Percentiles rank a stretch among this genome's conserved stretches.
These are phyloP conservation scores for Annona squamosa DNA, from an alignment of 164 flowering plant species.

Conservation along the genomic window DNA sequence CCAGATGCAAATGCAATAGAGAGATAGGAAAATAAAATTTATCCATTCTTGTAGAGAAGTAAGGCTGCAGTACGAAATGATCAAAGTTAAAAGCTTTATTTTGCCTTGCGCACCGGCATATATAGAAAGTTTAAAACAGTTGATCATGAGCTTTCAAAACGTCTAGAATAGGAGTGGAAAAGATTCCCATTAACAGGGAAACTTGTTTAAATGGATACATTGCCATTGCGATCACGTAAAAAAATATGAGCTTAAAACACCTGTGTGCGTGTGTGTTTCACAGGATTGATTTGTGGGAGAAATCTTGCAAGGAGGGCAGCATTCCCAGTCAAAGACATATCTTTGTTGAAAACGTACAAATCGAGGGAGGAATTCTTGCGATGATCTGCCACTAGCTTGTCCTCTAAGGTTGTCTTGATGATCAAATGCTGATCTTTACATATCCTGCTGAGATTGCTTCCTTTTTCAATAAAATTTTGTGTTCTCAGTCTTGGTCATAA, in stretches of 20 bases:
- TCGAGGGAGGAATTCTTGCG: neutral
- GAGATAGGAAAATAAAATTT: neutral
- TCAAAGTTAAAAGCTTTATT: no score
- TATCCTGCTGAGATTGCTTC: neutral
- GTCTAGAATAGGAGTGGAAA: neutral
- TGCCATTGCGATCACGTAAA: neutral
- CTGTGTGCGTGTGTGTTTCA: neutral
- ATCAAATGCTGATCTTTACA: neutral
- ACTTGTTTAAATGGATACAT: neutral
- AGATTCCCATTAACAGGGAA: neutral
- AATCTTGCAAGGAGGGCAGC: slow-evolving; percentile 10
- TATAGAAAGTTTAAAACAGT: neutral
- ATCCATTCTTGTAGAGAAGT: neutral
- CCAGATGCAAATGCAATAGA: neutral
- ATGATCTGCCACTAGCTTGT: neutral
- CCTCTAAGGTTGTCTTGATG: neutral
- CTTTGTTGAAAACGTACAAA: slow-evolving; percentile 3
- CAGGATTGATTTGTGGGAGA: slow-evolving; percentile 15
- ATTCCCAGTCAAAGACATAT: slow-evolving; percentile 12
- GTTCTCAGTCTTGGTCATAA: slow-evolving; percentile 20
- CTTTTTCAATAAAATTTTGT: neutral
- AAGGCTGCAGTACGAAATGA: neutral
- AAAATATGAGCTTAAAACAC: neutral
- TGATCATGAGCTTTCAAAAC: neutral
- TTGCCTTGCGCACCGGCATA: neutral